Base-by-base conservation (phyloP, 306 rosid species). In the Trifolium dubium region DNA sequence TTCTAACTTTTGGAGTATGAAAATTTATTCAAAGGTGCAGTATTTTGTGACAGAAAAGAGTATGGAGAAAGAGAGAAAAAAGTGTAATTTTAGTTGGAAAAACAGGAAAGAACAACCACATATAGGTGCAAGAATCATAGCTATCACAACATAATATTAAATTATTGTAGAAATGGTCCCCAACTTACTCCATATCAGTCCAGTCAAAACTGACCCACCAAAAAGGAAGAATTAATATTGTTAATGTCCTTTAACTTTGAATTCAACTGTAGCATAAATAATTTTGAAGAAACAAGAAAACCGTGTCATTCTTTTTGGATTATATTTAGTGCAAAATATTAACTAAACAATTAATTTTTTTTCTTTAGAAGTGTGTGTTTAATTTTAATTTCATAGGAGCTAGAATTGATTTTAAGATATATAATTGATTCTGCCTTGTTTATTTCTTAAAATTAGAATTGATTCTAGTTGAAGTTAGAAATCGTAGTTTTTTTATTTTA, bases 191-290 rank as follows among this genome's bases (percentile, higher is more conserved):
- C 64, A 35, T 66, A 70, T 19, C 76, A 77, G 69, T 73, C 61
- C 83, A 80, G 96, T 92, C 93, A 89, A 84, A 84, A 92, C 87
- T 88, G 93, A 74, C 88, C 92, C 86, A 84, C 85, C 90, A 28
- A 67, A 51, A 63, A 46, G 17, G 74, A 75, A 31, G 14, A 69
- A 17, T 64, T 64, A 68, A 40, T 76, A 68, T 83, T 79, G 88
- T 80, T 62, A 14, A 30, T 86, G 82, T 83, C 80, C 72, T 89
- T 84, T 69, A 81, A 73, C 77, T 89, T 89, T 88, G 90, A 89
- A 92, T 83, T 62, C 67, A 86, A 79, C 84, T 41, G 55, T 76
- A 55, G 23, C 23, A 23, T 53, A 11, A 55, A 80, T n/a, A n/a
- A n/a, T n/a, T 58, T 17, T 23, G 56, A 39, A 31, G 5, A 15